Conservation (phyloP, 164 flowering plant genomes). For the Echeveria elegans region DNA sequence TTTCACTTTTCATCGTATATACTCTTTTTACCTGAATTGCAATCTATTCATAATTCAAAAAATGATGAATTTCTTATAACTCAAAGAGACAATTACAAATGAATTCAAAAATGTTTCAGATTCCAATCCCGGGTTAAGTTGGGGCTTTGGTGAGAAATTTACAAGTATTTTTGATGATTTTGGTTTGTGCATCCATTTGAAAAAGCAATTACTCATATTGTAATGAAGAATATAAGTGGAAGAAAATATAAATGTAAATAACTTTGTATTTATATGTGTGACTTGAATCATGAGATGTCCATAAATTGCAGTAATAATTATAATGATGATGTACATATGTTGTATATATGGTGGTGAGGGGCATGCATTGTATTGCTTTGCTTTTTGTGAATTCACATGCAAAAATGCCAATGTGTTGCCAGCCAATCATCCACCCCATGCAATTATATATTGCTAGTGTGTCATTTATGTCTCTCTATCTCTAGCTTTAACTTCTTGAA, state of each 20-base stretch:
- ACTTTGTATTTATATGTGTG: not conserved
- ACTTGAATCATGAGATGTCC: not conserved
- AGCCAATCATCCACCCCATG: not conserved
- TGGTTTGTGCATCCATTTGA: not conserved
- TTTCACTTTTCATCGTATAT: too few relatives aligned
- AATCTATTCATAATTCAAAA: too few relatives aligned
- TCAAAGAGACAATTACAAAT: too few relatives aligned
- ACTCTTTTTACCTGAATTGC: too few relatives aligned
- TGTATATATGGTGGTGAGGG: not conserved
- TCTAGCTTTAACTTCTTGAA: not conserved
- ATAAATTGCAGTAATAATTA: not conserved
- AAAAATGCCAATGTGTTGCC: not conserved
- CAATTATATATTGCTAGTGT: not conserved
- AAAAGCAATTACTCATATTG: too few relatives aligned
- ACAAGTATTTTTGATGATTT: not conserved
- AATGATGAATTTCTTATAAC: too few relatives aligned
- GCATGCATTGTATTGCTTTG: not conserved
- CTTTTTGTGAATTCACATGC: slow-evolving; percentile 3
- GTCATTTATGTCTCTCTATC: not conserved
- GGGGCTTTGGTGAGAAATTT: too few relatives aligned
- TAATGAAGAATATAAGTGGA: not conserved
- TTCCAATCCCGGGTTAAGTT: too few relatives aligned
- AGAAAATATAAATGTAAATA: not conserved
- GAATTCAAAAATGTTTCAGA: too few relatives aligned
- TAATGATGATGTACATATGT: not conserved